Base-by-base conservation (phyloP, 1,284 basidiomycete species). In the Leccinum idahoense region DNA sequence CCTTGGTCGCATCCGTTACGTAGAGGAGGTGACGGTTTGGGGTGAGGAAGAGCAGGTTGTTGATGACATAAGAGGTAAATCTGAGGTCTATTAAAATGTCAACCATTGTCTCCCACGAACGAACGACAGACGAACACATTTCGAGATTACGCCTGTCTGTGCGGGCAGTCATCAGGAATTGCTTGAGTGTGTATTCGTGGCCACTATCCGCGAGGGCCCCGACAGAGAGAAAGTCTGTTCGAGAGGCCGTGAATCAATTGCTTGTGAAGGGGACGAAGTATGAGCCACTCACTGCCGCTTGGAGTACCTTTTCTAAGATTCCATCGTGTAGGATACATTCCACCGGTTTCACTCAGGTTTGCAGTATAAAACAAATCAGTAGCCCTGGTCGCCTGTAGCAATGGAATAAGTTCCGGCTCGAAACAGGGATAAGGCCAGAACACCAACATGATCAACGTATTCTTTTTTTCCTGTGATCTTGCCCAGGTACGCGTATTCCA, bases 151-250 rank as follows among this genome's bases (percentile, higher is more conserved):
- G 76, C 65, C 78, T 81, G 69, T 91, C 87, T 11, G 82, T 82
- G 64, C 82, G 79, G 12, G 79, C 85, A 5, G 86, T 87, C 44
- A 89, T 75, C 11, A 91, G 74, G 70, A 84, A 89, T 63, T 88
- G 84, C 68, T 92, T 92, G 20, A 92, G 79, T 12, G 90, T 80
- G 66, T 92, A 92, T 73, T 92, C 90, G 65, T 91, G 86, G 0
- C 81, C 83, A 66, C 88, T 90, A 66, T 92, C 89, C 1, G 86
- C 86, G 57, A 77, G 78, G 1, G 81, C 83, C 11, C 88, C 89
- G 11, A 87, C 82, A 1, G 86, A 84, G 23, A 87, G 67, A 68
- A 76, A 79, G 26, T 69, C 81, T 84, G 63, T 14, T 23, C 1
- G 20, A 41, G n/a, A 4, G 0, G 1, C n/a, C 51, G 41, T 20